phyloP scores from a whole-genome alignment of 768 basidiomycete genomes.

The Mycena rebaudengoi region DNA sequence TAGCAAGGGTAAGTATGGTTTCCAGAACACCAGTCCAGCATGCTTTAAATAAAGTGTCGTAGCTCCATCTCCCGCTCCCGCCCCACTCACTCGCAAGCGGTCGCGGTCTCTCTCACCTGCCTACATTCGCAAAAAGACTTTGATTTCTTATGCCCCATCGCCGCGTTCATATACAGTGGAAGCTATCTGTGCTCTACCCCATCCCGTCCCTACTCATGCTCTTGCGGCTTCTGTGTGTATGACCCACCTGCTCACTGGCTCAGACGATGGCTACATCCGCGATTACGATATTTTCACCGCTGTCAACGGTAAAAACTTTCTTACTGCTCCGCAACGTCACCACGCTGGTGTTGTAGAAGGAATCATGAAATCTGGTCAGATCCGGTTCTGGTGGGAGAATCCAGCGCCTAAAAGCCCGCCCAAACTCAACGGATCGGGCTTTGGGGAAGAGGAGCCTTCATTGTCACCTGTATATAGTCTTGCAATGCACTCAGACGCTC shows the following conservation, averaged over 20 bases:
- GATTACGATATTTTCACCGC: conserved; percentile 92
- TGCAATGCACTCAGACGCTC: conserved; percentile 89
- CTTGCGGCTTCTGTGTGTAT: conserved; percentile 87
- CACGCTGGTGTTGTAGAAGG: conserved; percentile 93
- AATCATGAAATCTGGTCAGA: conserved; percentile 87
- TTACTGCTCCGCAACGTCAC: conserved; percentile 88
- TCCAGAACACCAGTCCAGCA: neutral
- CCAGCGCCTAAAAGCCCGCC: conserved; percentile 45
- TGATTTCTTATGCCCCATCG: conserved; percentile 44
- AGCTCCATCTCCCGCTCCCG: conserved; percentile 32
- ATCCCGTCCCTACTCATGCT: conserved; percentile 88
- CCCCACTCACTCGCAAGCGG: conserved; percentile 44
- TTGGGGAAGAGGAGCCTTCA: conserved; percentile 57
- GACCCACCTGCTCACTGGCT: conserved; percentile 89
- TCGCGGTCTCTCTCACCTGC: conserved; percentile 64
- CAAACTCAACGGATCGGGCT: conserved; percentile 33
- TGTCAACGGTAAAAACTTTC: conserved; percentile 86
- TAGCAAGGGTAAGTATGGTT: conserved; percentile 41
- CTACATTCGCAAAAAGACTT: conserved; percentile 55
- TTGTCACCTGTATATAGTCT: conserved; percentile 88
- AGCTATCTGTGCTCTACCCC: conserved; percentile 90
- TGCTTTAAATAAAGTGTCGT: neutral
- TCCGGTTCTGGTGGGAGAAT: conserved; percentile 94
- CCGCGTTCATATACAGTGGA: conserved; percentile 86
- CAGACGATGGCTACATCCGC: conserved; percentile 92